These are phyloP conservation scores for Nicotiana sylvestris DNA, from an alignment of 257 asterid species.

Conservation along the genomic window DNA sequence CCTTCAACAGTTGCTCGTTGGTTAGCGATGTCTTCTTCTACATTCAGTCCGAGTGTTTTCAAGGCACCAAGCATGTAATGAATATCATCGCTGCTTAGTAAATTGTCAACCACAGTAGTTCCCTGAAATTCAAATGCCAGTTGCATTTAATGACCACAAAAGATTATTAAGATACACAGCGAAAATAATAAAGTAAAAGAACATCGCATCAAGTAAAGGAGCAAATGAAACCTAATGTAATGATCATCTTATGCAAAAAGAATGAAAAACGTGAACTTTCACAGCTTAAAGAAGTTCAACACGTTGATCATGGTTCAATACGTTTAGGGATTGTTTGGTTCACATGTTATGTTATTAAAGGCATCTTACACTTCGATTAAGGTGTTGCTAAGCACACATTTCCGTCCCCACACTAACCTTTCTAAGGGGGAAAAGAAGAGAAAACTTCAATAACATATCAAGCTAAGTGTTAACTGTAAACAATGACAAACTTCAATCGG, in stretches of 20 bases:
- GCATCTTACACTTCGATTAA: not conserved
- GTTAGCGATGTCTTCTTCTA: conserved; percentile 63
- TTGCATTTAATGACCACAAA: not conserved
- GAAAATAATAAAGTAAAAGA: not conserved
- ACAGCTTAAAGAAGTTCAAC: not conserved
- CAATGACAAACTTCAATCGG: not conserved
- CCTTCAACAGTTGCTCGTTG: conserved; percentile 83
- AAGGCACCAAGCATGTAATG: conserved; percentile 95
- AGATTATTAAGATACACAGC: not conserved
- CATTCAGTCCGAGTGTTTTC: conserved; percentile 76
- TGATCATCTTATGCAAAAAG: not conserved
- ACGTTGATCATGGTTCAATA: not conserved
- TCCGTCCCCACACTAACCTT: not conserved
- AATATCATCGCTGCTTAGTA: conserved; percentile 79
- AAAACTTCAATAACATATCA: no score
- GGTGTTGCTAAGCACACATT: not conserved
- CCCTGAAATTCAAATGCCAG: conserved; percentile 43
- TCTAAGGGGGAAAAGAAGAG: no score
- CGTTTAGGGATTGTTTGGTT: no score
- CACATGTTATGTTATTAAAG: no score
- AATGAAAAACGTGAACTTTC: not conserved
- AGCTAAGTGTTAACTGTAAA: not conserved
- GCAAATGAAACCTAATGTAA: not conserved
- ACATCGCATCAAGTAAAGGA: not conserved
- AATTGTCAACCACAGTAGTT: conserved; percentile 84